phyloP scores from a whole-genome alignment of 768 basidiomycete genomes.

The Tulasnella sp. region DNA sequence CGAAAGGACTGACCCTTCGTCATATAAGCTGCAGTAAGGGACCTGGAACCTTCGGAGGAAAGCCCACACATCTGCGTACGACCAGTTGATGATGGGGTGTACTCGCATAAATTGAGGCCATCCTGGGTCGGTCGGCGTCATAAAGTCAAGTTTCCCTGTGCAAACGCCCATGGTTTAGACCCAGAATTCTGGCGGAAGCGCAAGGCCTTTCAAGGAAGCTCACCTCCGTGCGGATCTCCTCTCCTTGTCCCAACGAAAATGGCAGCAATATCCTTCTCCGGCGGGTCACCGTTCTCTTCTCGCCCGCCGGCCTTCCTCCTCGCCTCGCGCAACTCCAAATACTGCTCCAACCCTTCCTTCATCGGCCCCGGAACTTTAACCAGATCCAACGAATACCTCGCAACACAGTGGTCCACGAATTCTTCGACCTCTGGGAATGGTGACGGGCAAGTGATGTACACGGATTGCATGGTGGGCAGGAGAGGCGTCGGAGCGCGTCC shows the following conservation, averaged over 20 bases:
- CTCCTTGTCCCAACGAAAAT: constrained; percentile 85
- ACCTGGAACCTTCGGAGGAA: constrained; percentile 69
- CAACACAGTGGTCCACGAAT: constrained; percentile 63
- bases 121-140: constrained; percentile 73
- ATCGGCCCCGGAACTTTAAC: constrained; percentile 55
- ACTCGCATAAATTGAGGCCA: constrained; percentile 90
- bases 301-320: neutral
- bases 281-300: neutral
- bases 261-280: constrained; percentile 42
- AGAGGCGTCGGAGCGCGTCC: constrained; percentile 35
- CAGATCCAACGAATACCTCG: constrained; percentile 66
- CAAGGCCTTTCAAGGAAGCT: constrained; percentile 29
- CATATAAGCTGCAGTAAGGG: constrained; percentile 84
- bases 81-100: constrained; percentile 95
- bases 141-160: constrained; percentile 60
- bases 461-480: constrained; percentile 42
- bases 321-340: constrained; percentile 41
- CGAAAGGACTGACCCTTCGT: constrained; percentile 61
- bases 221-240: constrained; percentile 90
- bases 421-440: constrained; percentile 77
- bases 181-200: neutral
- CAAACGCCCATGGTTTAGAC: neutral
- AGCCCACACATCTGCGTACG: constrained; percentile 80
- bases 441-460: constrained; percentile 87
- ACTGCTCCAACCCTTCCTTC: constrained; percentile 65